Percentiles rank a stretch among this genome's conserved stretches.
Evolutionary conservation across 2,329 filamentous ascomycete species (phyloP).

Genomic region (Helicocarpus griseus): DNA sequence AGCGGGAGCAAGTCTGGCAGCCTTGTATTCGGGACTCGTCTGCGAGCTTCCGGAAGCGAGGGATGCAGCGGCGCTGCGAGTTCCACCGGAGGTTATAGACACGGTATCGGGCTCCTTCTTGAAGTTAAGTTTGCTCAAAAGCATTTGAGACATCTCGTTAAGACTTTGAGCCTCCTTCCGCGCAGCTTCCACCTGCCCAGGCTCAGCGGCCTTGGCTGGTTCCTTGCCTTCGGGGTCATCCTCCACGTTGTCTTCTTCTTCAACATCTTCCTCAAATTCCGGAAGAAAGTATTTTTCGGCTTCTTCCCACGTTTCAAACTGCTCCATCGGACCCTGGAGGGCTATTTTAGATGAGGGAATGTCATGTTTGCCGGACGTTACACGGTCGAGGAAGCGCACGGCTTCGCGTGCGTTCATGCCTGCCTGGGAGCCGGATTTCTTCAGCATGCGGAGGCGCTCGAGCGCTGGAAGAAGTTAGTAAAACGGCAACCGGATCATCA

Average conservation of each 20-base stretch:
- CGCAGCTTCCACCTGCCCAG: constrained; percentile 1
- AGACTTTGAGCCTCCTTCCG: constrained; percentile 10
- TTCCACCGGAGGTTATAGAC: constrained; percentile 33
- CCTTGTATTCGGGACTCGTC: constrained; percentile 34
- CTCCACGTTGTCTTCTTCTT: constrained; percentile 7
- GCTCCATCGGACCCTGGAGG: constrained; percentile 41
- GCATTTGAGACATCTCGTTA: constrained; percentile 38
- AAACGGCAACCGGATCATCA: not conserved
- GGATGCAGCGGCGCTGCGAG: constrained; percentile 34
- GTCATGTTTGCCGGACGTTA: constrained; percentile 38
- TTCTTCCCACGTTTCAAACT: constrained; percentile 38
- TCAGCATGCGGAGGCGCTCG: constrained; percentile 37
- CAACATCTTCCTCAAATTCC: constrained; percentile 33
- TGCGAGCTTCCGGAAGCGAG: constrained; percentile 36
- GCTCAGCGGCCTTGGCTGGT: constrained; percentile 3
- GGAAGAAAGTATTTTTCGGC: constrained; percentile 37
- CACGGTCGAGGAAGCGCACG: constrained; percentile 42
- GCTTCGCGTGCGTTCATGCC: constrained; percentile 43
- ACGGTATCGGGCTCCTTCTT: constrained; percentile 31
- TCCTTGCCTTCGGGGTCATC: constrained; percentile 8
- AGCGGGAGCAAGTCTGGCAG: constrained; percentile 17
- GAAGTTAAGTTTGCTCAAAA: constrained; percentile 39
- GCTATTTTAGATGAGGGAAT: constrained; percentile 33
- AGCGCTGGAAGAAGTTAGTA: constrained; percentile 26
- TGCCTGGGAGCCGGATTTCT: constrained; percentile 36